These are phyloP conservation scores for Colletotrichum viniferum DNA, from an alignment of 2,329 filamentous ascomycete genomes.

Conservation along the genomic window DNA sequence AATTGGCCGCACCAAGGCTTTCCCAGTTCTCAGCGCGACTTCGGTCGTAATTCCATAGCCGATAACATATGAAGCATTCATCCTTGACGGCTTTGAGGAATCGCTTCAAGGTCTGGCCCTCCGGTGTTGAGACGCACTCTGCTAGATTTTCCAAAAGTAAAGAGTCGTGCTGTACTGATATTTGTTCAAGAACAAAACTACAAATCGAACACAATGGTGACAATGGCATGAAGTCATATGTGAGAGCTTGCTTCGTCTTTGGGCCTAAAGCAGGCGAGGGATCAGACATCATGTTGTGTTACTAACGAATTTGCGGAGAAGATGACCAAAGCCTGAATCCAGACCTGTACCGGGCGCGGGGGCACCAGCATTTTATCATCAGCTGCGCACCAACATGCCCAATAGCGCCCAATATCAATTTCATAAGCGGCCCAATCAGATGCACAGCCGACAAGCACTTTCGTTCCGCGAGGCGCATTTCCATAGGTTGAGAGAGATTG, in stretches of 20 bases:
- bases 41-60: not conserved
- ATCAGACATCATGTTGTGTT: not conserved
- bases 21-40: not conserved
- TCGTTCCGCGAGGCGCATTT: not conserved
- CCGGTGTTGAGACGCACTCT: not conserved
- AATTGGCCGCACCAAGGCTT: rapidly evolving
- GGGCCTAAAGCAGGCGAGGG: not conserved
- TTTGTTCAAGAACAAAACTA: not conserved
- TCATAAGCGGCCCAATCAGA: not conserved
- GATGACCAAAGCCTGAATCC: not conserved
- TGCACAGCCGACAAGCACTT: not conserved
- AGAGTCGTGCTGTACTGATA: not conserved
- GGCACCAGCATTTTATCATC: not conserved
- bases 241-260: rapidly evolving
- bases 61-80: not conserved
- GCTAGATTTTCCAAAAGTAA: rapidly evolving
- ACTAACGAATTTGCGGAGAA: not conserved
- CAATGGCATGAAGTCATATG: not conserved
- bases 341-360: too few species aligned
- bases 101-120: not conserved
- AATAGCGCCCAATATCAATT: not conserved
- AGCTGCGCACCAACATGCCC: not conserved
- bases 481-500: not conserved
- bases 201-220: not conserved
- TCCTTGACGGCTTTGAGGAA: not conserved